Evolutionary conservation across 441 rosid genomes (phyloP), one percentile per base, ranked within the genome.

Genomic region (Manihot esculenta): DNA sequence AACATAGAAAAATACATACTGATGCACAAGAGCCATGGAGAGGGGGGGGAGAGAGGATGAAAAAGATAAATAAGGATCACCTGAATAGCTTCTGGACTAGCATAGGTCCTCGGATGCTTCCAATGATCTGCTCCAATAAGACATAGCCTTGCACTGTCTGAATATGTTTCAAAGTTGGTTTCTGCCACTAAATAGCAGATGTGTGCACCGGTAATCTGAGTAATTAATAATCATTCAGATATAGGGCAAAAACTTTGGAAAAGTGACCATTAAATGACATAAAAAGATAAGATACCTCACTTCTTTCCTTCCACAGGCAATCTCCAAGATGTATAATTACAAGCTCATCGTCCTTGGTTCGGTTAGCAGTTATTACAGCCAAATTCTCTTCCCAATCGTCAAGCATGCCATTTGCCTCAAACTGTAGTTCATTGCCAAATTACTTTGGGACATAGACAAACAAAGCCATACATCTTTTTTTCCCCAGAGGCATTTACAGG

Each of bases 381-480:
- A 96, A 87, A 82, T 96, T 96, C 77, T 96, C 97, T 78, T 93
- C 99, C 99, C 99, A 96, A 49, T 83, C 92, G 65, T 93, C 92
- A 70, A 96, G 98, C 97, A 96, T 93, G 82, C 88, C 79, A 80
- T 84, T 89, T 69, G 87, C 61, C 74, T 89, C 90, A 73, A 79
- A 30, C 97, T 95, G 88, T 21, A 76, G 51, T 62, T 69, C 47
- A 70, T 73, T 70, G 42, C 26, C 62, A 59, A 68, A 62, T 51
- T 17, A n/a, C 27, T 62, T 54, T 61, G 18, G 23, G 3, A 62
- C 21, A 35, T 49, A 49, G 66, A 49, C 10, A 17, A 38, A 47
- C 7, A 41, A 23, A 62, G 2, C 18, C 17, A 18, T 20, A 18
- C 21, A 51, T 17, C 23, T 24, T 64, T 51, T n/a, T 38, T 38